These are phyloP conservation scores for Fusarium bulbicola DNA, from an alignment of 2,329 filamentous ascomycete genomes.

Conservation along the genomic window DNA sequence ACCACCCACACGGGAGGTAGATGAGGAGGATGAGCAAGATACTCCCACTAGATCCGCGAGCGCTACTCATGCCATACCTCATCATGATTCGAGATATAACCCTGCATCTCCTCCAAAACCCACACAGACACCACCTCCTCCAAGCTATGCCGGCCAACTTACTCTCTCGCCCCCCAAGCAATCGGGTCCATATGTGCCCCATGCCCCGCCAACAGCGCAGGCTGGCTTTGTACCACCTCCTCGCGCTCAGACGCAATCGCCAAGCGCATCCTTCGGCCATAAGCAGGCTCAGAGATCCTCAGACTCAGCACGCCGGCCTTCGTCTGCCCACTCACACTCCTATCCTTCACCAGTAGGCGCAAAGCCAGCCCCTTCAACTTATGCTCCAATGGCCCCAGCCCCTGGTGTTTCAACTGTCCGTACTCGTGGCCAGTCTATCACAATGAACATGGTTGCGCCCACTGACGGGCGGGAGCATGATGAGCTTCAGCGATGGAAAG, in stretches of 20 bases:
- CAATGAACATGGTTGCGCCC: slow-evolving; percentile 67
- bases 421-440: slow-evolving; percentile 62
- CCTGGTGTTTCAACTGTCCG: slow-evolving; percentile 44
- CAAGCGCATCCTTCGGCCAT: slow-evolving; percentile 57
- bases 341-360: slow-evolving; percentile 49
- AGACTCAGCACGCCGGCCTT: slow-evolving; percentile 63
- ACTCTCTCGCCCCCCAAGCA: slow-evolving; percentile 67
- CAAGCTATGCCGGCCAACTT: slow-evolving; percentile 51
- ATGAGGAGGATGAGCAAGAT: slow-evolving; percentile 62
- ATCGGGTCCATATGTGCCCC: slow-evolving; percentile 59
- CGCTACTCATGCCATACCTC: slow-evolving; percentile 37
- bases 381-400: slow-evolving; percentile 38
- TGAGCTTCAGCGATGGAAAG: slow-evolving; percentile 88
- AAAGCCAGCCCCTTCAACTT: slow-evolving; percentile 39
- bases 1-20: slow-evolving; percentile 69
- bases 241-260: slow-evolving; percentile 71
- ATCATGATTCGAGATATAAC: slow-evolving; percentile 51
- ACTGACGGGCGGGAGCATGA: slow-evolving; percentile 76
- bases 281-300: slow-evolving; percentile 44
- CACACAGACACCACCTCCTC: slow-evolving; percentile 60
- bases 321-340: slow-evolving; percentile 59
- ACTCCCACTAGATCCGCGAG: slow-evolving; percentile 40
- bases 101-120: slow-evolving; percentile 47
- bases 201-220: slow-evolving; percentile 45
- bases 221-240: slow-evolving; percentile 63